phyloP scores from a whole-genome alignment of 2,329 filamentous ascomycete genomes.

The Nothophaeocryptopus gaeumannii region DNA sequence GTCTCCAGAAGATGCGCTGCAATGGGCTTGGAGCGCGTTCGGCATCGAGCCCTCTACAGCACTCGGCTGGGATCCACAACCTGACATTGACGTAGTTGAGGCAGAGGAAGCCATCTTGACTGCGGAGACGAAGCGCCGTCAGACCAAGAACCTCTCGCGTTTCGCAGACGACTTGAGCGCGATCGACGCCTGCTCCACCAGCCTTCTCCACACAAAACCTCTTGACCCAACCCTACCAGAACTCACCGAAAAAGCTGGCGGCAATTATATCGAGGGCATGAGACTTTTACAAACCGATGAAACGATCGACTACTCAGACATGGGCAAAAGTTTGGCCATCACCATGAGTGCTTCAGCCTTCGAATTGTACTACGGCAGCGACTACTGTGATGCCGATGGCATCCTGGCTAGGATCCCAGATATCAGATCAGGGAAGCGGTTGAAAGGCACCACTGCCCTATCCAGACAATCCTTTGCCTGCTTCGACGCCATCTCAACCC shows the following conservation, averaged over 20 bases:
- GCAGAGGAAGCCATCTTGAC: not conserved
- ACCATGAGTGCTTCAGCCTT: conserved; percentile 29
- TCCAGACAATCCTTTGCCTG: conserved; percentile 44
- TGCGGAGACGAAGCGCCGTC: not conserved
- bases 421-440: not conserved
- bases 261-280: conserved; percentile 55
- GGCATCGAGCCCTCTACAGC: conserved; percentile 41
- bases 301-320: conserved; percentile 44
- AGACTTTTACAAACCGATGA: conserved; percentile 54
- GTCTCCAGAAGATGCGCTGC: conserved; percentile 61
- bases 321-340: conserved; percentile 35
- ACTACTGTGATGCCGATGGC: not conserved
- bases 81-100: not conserved
- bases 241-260: conserved; percentile 52
- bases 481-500: conserved; percentile 52
- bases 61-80: conserved; percentile 38
- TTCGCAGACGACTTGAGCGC: conserved; percentile 63
- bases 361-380: not conserved
- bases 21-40: conserved; percentile 68
- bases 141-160: conserved; percentile 51
- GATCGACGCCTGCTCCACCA: conserved; percentile 59
- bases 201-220: conserved; percentile 40
- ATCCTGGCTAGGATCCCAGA: conserved; percentile 9
- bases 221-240: conserved; percentile 64
- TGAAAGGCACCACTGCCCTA: conserved; percentile 22